A percentile compares a stretch with the other conserved stretches of the same genome.
phyloP scores from a whole-genome alignment of 1,284 basidiomycete species.

The Paramarasmius palmivorus region DNA sequence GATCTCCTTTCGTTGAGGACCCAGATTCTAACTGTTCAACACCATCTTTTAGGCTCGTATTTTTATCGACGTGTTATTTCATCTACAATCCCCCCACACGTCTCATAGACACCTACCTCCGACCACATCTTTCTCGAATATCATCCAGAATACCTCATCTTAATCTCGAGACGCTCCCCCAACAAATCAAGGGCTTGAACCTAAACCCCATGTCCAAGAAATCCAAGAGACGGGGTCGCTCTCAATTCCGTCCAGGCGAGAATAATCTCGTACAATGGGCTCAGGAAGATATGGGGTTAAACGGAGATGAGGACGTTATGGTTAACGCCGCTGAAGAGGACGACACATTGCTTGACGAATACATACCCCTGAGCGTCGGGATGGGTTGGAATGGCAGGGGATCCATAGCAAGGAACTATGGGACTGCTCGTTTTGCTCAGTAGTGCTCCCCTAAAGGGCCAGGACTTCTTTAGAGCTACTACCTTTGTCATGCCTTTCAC shows the following conservation, averaged over 20 bases:
- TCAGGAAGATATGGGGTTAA: constrained; percentile 10
- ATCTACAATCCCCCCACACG: constrained; percentile 4
- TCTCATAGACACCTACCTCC: constrained; percentile 4
- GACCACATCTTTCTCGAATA: constrained; percentile 5
- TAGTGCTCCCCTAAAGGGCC: background rate
- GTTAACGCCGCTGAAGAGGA: constrained; percentile 10
- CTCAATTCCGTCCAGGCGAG: constrained; percentile 7
- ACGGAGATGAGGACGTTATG: constrained; percentile 10
- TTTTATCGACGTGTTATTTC: constrained; percentile 3
- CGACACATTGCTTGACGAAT: constrained; percentile 11
- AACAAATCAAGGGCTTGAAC: background rate
- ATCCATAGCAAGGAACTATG: background rate
- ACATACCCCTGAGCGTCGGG: constrained; percentile 11
- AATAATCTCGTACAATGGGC: constrained; percentile 12
- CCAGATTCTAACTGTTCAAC: background rate
- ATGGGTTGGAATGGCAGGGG: constrained; percentile 12
- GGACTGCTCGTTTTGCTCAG: background rate
- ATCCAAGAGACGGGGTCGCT: background rate
- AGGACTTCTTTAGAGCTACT: no score
- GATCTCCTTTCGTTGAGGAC: background rate
- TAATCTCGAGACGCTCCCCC: background rate
- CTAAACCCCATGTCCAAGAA: constrained; percentile 1
- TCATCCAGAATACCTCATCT: background rate
- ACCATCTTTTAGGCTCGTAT: background rate
- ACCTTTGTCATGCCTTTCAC: no score